phyloP scores from a whole-genome alignment of 2,329 filamentous ascomycete species.

The Colletotrichum sp. region DNA sequence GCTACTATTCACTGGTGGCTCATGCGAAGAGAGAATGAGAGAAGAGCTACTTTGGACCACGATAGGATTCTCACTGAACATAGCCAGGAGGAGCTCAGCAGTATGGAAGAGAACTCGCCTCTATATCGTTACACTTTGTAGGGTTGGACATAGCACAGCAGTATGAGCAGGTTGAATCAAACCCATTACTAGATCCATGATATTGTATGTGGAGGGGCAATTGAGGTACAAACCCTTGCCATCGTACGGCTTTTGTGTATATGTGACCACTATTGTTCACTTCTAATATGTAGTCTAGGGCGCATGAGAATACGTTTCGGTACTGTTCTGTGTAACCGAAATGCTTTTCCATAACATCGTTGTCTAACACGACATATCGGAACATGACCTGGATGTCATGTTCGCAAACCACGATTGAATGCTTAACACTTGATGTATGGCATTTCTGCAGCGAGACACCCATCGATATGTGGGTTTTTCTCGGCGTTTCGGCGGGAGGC shows the following conservation, averaged over 20 bases:
- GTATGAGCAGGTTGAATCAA: not conserved
- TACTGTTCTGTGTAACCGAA: rapidly evolving
- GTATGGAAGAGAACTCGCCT: not conserved
- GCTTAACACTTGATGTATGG: rapidly evolving
- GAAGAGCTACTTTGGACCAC: not conserved
- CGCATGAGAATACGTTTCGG: rapidly evolving
- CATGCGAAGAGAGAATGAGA: not conserved
- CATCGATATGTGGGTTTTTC: not conserved
- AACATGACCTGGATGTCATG: rapidly evolving
- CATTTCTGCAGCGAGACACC: not conserved
- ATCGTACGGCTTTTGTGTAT: not conserved
- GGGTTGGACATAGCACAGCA: not conserved
- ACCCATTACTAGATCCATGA: rapidly evolving
- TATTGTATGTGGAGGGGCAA: rapidly evolving
- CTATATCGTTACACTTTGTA: not conserved
- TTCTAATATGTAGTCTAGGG: rapidly evolving
- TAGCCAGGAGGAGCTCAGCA: not conserved
- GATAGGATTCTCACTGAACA: not conserved
- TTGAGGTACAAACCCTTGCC: not conserved
- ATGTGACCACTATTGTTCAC: rapidly evolving
- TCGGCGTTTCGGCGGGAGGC: not conserved
- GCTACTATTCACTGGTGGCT: not conserved
- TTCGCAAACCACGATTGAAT: not conserved
- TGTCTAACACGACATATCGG: rapidly evolving
- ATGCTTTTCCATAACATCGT: not conserved